Base-by-base conservation (phyloP, 768 basidiomycete genomes). In the Trametes cinnabarina region DNA sequence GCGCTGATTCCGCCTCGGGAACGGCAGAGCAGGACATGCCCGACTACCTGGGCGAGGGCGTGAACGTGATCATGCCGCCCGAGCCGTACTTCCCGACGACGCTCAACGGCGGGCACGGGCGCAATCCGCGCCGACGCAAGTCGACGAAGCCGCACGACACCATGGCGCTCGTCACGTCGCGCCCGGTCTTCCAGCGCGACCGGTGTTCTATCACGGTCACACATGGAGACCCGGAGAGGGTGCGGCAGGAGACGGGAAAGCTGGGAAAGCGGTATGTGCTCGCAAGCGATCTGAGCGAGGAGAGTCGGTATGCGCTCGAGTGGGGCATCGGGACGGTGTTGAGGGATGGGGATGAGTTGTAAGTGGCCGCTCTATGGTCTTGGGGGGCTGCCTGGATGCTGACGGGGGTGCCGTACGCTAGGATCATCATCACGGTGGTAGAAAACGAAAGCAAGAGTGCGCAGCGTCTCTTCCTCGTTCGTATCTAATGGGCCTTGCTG, bases 321-420 rank as follows among this genome's bases (percentile, higher is more conserved):
- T 99, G 96, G 97, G 93, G 91, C 10, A 95, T 98, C 53, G 96
- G 95, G 2, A 98, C 96, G 0, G 96, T 98, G 2, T 75, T 97
- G 59, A 77, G 94, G 60, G 94, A 98, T 72, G 96, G 96, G 2
- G 97, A 99, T 66, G 91, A 95, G 73, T 76, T 94, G 86, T 83
- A 52, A 51, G 77, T 69, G 19, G 49, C 17, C 11, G 28, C 17
- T 3, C 11, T 46, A 15, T 15, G 25, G 17, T 26, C 40, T 39
- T 25, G 44, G 37, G 42, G 39, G 28, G 44, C n/a, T 20, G 15
- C 8, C 26, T 35, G 7, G 23, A 1, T 1, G 14, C 40, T 64
- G 51, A 49, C 9, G 26, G 11, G 48, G 59, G 9, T 30, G 30
- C 30, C 3, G 19, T 32, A 14, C 8, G 53, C 6, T 54, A 84